Percentiles rank a stretch among this genome's conserved stretches.
These are phyloP conservation scores for Leccinum subtestaceum DNA, from an alignment of 768 basidiomycete genomes.

Conservation along the genomic window DNA sequence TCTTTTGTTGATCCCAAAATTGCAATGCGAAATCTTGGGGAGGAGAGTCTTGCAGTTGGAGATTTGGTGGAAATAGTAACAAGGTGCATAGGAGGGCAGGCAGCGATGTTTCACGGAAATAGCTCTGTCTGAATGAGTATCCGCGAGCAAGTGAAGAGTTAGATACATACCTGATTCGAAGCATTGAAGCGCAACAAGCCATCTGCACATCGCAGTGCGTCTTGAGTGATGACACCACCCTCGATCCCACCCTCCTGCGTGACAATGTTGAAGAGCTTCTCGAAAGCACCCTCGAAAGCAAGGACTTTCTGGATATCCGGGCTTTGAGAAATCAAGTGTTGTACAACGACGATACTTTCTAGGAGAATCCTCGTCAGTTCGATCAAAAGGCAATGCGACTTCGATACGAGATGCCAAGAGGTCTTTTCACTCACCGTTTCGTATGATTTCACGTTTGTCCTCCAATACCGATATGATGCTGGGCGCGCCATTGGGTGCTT, in stretches of 20 bases:
- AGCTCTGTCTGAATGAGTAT: constrained; percentile 60
- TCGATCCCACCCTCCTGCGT: constrained; percentile 88
- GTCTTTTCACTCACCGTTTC: constrained; percentile 61
- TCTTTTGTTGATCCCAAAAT: constrained; percentile 93
- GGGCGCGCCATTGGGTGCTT: constrained; percentile 70
- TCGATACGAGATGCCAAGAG: background rate
- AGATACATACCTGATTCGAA: constrained; percentile 78
- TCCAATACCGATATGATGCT: constrained; percentile 75
- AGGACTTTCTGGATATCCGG: constrained; percentile 95
- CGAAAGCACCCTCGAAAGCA: constrained; percentile 95
- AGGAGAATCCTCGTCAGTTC: constrained; percentile 20
- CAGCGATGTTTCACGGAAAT: constrained; percentile 88
- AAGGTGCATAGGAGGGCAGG: constrained; percentile 64
- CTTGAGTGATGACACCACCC: constrained; percentile 81
- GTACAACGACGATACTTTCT: constrained; percentile 85
- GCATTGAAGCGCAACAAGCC: constrained; percentile 88
- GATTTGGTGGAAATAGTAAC: constrained; percentile 64
- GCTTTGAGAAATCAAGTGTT: constrained; percentile 78
- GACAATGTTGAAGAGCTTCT: constrained; percentile 89
- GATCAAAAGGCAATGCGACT: background rate
- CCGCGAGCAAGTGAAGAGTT: background rate
- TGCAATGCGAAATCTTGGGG: constrained; percentile 93
- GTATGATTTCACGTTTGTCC: constrained; percentile 84
- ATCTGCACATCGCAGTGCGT: constrained; percentile 84
- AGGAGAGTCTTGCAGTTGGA: constrained; percentile 54